Conservation (phyloP, 768 basidiomycete species). For the Strobilomyces confusus region DNA sequence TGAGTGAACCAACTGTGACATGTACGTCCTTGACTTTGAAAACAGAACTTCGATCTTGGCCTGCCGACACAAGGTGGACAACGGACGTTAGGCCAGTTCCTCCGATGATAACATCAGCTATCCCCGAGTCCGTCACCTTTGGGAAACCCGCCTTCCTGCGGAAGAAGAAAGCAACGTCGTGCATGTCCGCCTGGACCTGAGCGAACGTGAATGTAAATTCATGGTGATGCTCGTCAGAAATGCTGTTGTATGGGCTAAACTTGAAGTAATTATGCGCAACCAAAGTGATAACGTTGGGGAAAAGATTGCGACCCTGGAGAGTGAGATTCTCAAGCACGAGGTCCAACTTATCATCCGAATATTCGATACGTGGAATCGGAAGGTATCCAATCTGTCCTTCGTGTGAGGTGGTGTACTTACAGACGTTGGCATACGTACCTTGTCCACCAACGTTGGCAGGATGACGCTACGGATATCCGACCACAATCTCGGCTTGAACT, state of each 20-base stretch:
- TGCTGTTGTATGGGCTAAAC: slow-evolving; percentile 70
- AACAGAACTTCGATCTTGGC: slow-evolving; percentile 62
- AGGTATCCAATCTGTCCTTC: slow-evolving; percentile 60
- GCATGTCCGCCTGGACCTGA: slow-evolving; percentile 92
- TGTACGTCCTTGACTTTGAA: slow-evolving; percentile 69
- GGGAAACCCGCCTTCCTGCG: slow-evolving; percentile 80
- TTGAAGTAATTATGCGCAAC: slow-evolving; percentile 81
- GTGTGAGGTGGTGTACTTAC: neutral
- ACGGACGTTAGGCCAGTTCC: slow-evolving; percentile 76
- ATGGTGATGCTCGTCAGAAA: slow-evolving; percentile 60
- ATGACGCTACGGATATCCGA: slow-evolving; percentile 82
- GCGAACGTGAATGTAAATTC: slow-evolving; percentile 69
- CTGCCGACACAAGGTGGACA: slow-evolving; percentile 56
- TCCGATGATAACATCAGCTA: slow-evolving; percentile 82
- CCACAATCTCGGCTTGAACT: slow-evolving; percentile 89
- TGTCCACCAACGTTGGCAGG: slow-evolving; percentile 70
- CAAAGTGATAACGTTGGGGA: slow-evolving; percentile 72
- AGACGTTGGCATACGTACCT: slow-evolving; percentile 40
- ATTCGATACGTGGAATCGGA: slow-evolving; percentile 93
- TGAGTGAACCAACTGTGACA: slow-evolving; percentile 83
- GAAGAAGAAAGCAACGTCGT: slow-evolving; percentile 91
- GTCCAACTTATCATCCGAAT: slow-evolving; percentile 82
- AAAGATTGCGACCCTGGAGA: slow-evolving; percentile 81
- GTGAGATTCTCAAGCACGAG: slow-evolving; percentile 93
- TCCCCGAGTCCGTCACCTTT: slow-evolving; percentile 74